Evolutionary conservation across 2,329 filamentous ascomycete species (phyloP), one percentile per base, ranked within the genome.

Genomic region (Neoascochyta sp.): DNA sequence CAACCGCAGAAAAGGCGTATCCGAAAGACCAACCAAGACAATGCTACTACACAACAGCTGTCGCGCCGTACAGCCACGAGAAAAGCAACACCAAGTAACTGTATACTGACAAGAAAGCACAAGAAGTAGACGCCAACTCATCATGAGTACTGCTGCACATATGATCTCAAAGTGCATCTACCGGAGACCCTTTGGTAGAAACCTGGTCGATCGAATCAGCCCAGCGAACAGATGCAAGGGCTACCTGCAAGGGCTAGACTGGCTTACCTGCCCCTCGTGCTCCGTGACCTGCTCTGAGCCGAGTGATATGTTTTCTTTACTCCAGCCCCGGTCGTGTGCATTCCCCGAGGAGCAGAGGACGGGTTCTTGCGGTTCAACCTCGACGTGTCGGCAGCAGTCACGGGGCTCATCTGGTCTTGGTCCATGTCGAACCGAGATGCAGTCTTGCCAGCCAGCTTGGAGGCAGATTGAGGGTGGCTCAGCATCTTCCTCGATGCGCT

Each of bases 401-500:
- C 12, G 15, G 15, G 29, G 7, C 24, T 16, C 10, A 15, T 18
- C 16, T 28, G 25, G 20, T 36, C 32, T 12, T 27, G 22, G 12
- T 29, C 34, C 3, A n/a, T 20, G 9, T 19, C 26, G 8, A 16
- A 30, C 13, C 24, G 22, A 25, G 17, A 28, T 2, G 31, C 24
- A 16, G 27, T 32, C 17, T 9, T 12, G 22, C 14, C 16, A 24
- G 31, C 9, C 28, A 33, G 8, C 34, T 31, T 20, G 17, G 18
- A 14, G 21, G 15, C 9, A 26, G 16, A 10, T 46, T 43, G 31
- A 47, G 36, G 10, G 29, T 14, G 15, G 37, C n/a, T n/a, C n/a
- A n/a, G 41, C 22, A 34, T 47, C 9, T 18, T 41, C 21, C 40
- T 54, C 9, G 44, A 41, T 10, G 58, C 57, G 32, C 57, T 60